These are phyloP conservation scores for Elaphomyces granulatus DNA, from an alignment of 495 filamentous ascomycete species.

Conservation along the genomic window DNA sequence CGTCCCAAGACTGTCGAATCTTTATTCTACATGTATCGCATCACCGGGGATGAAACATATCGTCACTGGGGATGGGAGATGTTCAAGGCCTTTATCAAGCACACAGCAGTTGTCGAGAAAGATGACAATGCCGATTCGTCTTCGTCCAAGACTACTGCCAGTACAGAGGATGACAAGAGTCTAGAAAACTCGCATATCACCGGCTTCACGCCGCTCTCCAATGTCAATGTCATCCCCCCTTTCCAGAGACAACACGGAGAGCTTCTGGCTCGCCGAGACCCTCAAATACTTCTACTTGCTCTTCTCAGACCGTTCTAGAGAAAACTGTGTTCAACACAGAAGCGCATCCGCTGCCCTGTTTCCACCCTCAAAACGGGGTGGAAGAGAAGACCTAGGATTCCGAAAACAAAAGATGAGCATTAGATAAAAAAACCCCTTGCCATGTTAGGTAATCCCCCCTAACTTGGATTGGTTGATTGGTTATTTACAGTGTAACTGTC, in stretches of 20 bases:
- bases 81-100: slow-evolving; percentile 79
- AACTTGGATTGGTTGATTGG: too few species aligned
- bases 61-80: slow-evolving; percentile 98
- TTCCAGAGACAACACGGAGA: slow-evolving; percentile 75
- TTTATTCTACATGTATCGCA: slow-evolving; percentile 96
- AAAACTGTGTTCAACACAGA: slow-evolving; percentile 91
- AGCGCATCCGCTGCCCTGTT: slow-evolving; percentile 80
- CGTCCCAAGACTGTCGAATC: slow-evolving; percentile 91
- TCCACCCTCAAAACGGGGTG: slow-evolving; percentile 81
- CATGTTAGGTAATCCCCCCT: too few species aligned
- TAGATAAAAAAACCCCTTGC: too few species aligned
- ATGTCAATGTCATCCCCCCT: slow-evolving; percentile 57
- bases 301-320: slow-evolving; percentile 73
- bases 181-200: slow-evolving; percentile 15
- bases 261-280: slow-evolving; percentile 95
- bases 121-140: too few species aligned
- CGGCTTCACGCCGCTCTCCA: slow-evolving; percentile 68
- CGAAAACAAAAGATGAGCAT: too few species aligned
- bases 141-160: slow-evolving; percentile 1
- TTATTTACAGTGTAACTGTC: too few species aligned
- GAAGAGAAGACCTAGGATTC: slow-evolving; percentile 48
- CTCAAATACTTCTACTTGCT: slow-evolving; percentile 95
- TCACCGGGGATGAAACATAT: slow-evolving; percentile 84
- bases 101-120: slow-evolving; percentile 59
- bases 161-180: not conserved